Evolutionary conservation across 345 rosid species (phyloP), one percentile per base, ranked within the genome.

Genomic region (Populus pruinosa): DNA sequence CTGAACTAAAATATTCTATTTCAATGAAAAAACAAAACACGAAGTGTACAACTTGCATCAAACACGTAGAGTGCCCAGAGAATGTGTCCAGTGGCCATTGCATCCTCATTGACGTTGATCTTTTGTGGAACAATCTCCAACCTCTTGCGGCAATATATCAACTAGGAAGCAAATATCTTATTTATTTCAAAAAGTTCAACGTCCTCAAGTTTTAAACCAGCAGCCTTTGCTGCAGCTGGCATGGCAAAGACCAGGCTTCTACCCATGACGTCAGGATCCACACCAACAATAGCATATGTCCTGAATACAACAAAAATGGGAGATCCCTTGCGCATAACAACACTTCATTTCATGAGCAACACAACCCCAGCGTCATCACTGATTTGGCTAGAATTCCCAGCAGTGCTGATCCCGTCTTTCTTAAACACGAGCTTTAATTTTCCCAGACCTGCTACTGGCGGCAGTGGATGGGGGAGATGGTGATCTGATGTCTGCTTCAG

Each of bases 161-260:
- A 95, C 76, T 93, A 97, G 74, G 99, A 95, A 64, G 97, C 98
- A 88, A 95, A 95, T 71, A 97, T 96, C 99, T 96, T 98, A 81
- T 96, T 96, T 84, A 96, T 92, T 87, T 96, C 99, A 83, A 96
- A 96, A 79, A 96, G 89, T 83, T 96, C 98, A n/a, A 96, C 85
- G 84, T 96, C 97, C 67, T 85, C 90, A 61, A 96, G 93, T 74
- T 96, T 91, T 77, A 96, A 88, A 69, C 98, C 97, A 67, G 98
- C 97, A 43, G 98, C 87, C 82, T 92, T 92, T 71, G 92, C 97
- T 55, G 99, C 99, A 61, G 91, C 98, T 59, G 98, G 98, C 82
- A 95, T 93, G 14, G 97, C 98, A 63, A 83, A 93, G 75, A 97
- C 97, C 59, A 98, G 99, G 17, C 99, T 98, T 77, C 91, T 81